Base-by-base conservation (phyloP, 2,329 filamentous ascomycete species). In the Diaporthe helianthi region DNA sequence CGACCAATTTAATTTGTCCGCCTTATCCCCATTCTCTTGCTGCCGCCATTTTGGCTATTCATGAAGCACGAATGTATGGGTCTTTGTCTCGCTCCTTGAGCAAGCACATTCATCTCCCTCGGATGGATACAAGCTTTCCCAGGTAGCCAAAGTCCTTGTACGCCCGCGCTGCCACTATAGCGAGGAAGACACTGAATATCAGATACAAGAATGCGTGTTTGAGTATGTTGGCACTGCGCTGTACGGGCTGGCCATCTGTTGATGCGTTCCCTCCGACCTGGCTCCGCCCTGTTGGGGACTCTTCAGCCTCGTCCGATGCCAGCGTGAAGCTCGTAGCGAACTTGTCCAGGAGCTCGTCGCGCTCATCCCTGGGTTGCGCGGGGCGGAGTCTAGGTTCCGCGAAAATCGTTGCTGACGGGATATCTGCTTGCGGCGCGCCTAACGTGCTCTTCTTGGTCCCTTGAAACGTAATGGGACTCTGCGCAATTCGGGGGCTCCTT, bases 321-420 rank as follows among this genome's bases (percentile, higher is more conserved):
- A 86, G 71, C 15, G 74, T 81, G 68, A 86, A 85, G 65, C 81
- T 82, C 71, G 80, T 78, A 51, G 77, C 78, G 63, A 86, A 78
- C 22, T 85, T 71, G 36, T 84, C 83, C 0, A 83, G 82, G 67
- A 86, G 68, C 1, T 79, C 77, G 67, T 80, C 82, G 3, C 82
- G 76, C 55, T 83, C 83, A 52, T 79, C 79, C 8, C 79, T 75
- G 24, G 73, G 67, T 15, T 79, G 74, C 1, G 83, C 81, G 4
- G 88, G 87, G 77, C 89, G 90, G 78, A 89, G 87, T n/a, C 79
- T 86, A 2, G 87, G 88, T 55, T 88, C 86, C 69, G 88, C 85
- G 65, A 90, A 89, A 38, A 64, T 61, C 41, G 64, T 69, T 44
- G 24, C 70, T 5, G 54, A 60, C 10, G 52, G 68, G n/a, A 29